Conservation (phyloP, 2,329 filamentous ascomycete genomes). For the Phoma sp. region DNA sequence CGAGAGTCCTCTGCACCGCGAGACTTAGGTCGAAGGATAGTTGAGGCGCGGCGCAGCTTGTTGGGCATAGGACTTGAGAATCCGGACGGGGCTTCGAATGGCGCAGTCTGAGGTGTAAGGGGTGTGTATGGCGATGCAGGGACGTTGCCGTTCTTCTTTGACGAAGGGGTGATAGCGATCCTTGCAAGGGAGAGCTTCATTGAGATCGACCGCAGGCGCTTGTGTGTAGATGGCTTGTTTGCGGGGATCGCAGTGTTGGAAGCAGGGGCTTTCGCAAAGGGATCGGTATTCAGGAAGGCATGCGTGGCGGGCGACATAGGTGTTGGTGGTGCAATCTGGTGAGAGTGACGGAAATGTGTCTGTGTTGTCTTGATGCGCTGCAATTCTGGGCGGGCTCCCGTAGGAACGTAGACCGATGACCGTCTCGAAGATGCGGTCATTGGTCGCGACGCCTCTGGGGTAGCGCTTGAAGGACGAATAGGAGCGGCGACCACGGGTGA, state of each 20-base stretch:
- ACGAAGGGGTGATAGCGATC: conserved; percentile 45
- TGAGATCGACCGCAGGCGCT: conserved; percentile 46
- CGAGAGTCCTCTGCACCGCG: conserved; percentile 21
- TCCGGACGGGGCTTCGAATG: conserved; percentile 27
- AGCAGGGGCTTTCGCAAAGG: conserved; percentile 40
- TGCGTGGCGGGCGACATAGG: conserved; percentile 41
- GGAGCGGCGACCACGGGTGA: conserved; percentile 30
- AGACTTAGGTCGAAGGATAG: conserved; percentile 36
- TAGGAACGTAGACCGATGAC: conserved; percentile 37
- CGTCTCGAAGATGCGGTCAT: conserved; percentile 22
- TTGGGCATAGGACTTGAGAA: conserved; percentile 26
- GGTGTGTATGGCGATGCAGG: conserved; percentile 42
- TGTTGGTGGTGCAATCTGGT: conserved; percentile 34
- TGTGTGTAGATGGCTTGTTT: conserved; percentile 43
- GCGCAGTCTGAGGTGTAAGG: conserved; percentile 42
- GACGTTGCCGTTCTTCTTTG: conserved; percentile 35
- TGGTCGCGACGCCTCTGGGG: conserved; percentile 6
- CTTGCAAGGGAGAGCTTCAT: conserved; percentile 47
- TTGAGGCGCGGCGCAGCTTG: conserved; percentile 41
- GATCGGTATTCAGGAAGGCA: conserved; percentile 48
- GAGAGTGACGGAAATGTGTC: conserved; percentile 28
- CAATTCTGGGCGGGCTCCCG: conserved; percentile 25
- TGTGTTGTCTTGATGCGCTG: conserved; percentile 24
- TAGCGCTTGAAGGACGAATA: conserved; percentile 31
- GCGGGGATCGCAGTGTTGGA: conserved; percentile 40